Base-by-base conservation (phyloP, 805 yeast species). In the Millerago galiae region DNA sequence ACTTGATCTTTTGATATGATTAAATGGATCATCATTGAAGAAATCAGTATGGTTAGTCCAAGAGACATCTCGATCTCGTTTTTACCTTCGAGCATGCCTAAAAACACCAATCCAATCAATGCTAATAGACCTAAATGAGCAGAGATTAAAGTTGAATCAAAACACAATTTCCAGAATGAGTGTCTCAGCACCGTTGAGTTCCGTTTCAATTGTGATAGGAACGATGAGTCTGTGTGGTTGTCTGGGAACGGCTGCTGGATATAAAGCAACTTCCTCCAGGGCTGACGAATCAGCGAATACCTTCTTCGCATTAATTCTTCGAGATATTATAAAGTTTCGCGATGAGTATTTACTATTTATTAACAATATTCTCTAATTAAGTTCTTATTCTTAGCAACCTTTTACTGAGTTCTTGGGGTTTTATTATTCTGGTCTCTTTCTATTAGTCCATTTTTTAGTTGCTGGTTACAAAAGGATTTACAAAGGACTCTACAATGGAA, bases 241-340 rank as follows among this genome's bases (percentile, higher is more conserved):
- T 91, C 99, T 0, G 95, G 95, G 56, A 80, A 90, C 12, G 83
- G 83, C 59, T 90, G 96, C 44, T 75, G 73, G 28, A 83, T 74
- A 82, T 95, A 93, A 11, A 91, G 71, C 31, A 89, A 74, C 55
- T 93, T 84, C 54, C 82, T 74, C 98, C 98, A 90, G 17, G 79
- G 78, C 30, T 59, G 52, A 10, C 32, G 18, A 8, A 27, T 18
- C 17, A 37, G 15, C 6, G 45, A 42, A 28, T 26, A 34, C 14
- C 38, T 28, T 24, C 41, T 34, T 17, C 35, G 15, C 29, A 25
- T 34, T n/a, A 3, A n/a, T 5, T 29, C 8, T 15, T n/a, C 8
- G 16, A 4, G 28, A 11, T 7, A 26, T 10, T 5, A 4, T 26
- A 26, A 26, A 26, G 28, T 26, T 26, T 11, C 28, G 28, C 24